These are phyloP conservation scores for Gymnopilus junonius DNA, from an alignment of 768 basidiomycete genomes.

Conservation along the genomic window DNA sequence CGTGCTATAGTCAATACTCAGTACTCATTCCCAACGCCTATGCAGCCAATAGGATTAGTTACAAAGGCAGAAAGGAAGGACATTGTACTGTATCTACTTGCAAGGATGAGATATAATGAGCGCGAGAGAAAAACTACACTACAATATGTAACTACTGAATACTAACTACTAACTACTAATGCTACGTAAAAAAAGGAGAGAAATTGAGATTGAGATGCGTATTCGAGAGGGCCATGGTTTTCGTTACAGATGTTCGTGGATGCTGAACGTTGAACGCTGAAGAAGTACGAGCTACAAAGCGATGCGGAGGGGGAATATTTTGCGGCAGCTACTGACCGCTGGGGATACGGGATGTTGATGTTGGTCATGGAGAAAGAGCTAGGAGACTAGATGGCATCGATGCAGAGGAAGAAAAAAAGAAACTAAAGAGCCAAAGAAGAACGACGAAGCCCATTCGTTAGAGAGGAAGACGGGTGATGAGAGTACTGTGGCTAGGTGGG, in stretches of 20 bases:
- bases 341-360: not conserved
- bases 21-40: too few relatives aligned
- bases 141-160: constrained; percentile 44
- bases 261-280: not conserved
- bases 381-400: constrained; percentile 3
- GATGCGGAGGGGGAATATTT: not conserved
- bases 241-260: not conserved
- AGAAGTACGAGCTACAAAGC: not conserved
- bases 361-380: not conserved
- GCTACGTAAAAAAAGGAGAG: constrained; percentile 44
- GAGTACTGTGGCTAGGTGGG: not conserved
- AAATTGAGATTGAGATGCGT: constrained; percentile 40
- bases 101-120: constrained; percentile 37
- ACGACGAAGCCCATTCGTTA: constrained; percentile 3
- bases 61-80: constrained; percentile 12
- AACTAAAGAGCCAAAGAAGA: constrained; percentile 6
- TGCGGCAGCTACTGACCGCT: not conserved
- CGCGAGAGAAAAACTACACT: constrained; percentile 44
- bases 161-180: constrained; percentile 38
- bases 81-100: constrained; percentile 51
- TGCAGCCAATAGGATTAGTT: not conserved
- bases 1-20: too few relatives aligned
- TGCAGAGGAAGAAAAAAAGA: constrained; percentile 9
- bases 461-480: not conserved
- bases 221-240: constrained; percentile 6